Evolutionary conservation across 106 monocot species (phyloP), one percentile per base, ranked within the genome.

Genomic region (Dioscorea dumetorum): DNA sequence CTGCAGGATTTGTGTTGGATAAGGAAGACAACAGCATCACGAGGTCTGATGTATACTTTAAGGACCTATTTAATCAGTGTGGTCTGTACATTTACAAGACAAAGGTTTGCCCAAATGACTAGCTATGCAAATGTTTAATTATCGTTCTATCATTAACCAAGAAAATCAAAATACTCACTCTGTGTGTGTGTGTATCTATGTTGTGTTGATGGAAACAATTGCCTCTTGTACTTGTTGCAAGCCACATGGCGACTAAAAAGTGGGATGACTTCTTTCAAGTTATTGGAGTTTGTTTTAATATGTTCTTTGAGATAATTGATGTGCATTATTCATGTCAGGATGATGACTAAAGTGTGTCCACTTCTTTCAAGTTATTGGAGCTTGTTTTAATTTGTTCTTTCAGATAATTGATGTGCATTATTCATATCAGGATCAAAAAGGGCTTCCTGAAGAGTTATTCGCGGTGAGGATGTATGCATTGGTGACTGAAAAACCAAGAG

Each of bases 391-490:
- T 0, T 33, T 33, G 31, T 64, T 19, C 58, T 49, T 21, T 23
- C 7, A 5, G 5, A 53, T 35, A 18, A 4, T 77, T 22, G 50
- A 48, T 17, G 16, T 15, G 8, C 15, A 31, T 68, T 54, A 14
- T 54, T 54, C 19, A 14, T 71, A 31, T 69, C 87, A 99, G 99
- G 87, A 93, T 69, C 99, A 99, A 59, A 90, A 71, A 28, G 93
- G 84, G 32, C 63, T 99, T 57, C 99, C 99, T 0, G 66, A 74
- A 48, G 99, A 90, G 67, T 57, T 99, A 58, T 93, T 90, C 66
- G 66, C 90, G 50, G 99, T 93, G 57, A 99, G 84, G 76, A 99
- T 90, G 90, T 99, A 93, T 77, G 92, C 87, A 12, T 56, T 99
- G 18, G 84, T 87, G 33, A 82, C 83, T 14, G 61, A 75, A 24